Evolutionary conservation across 2,329 filamentous ascomycete genomes (phyloP).

Genomic region (Calonectria pteridis): DNA sequence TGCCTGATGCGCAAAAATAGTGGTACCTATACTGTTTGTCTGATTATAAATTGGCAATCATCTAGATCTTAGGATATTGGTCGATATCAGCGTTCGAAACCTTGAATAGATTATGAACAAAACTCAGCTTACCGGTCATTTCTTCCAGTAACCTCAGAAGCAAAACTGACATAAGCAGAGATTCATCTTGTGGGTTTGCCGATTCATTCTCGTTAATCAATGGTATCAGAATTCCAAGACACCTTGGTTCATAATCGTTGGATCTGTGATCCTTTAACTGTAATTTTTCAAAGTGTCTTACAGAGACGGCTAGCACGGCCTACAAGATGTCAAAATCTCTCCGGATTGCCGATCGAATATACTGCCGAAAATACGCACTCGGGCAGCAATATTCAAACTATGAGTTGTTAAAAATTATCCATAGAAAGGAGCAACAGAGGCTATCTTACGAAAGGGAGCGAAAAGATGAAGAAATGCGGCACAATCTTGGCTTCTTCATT

Average conservation of each 20-base stretch:
- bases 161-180: conserved; percentile 1
- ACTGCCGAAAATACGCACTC: neutral
- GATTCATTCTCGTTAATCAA: neutral
- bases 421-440: neutral
- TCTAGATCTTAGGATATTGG: neutral
- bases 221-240: conserved; percentile 9
- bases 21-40: conserved; percentile 5
- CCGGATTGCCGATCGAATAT: neutral
- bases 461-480: neutral
- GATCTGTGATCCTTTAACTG: neutral
- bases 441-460: neutral
- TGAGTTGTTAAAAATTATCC: neutral
- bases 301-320: conserved; percentile 9
- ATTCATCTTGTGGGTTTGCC: neutral
- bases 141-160: conserved; percentile 8
- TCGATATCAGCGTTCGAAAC: neutral
- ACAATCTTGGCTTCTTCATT: neutral
- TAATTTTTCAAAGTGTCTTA: neutral
- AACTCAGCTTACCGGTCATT: conserved; percentile 1
- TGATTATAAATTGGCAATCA: neutral
- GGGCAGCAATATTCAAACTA: neutral
- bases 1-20: conserved; percentile 2
- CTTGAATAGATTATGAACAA: neutral
- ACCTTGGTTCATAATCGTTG: conserved; percentile 4
- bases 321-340: neutral